These are phyloP conservation scores for Magnaporthiopsis rhizophila DNA, from an alignment of 2,329 filamentous ascomycete species.

Conservation along the genomic window DNA sequence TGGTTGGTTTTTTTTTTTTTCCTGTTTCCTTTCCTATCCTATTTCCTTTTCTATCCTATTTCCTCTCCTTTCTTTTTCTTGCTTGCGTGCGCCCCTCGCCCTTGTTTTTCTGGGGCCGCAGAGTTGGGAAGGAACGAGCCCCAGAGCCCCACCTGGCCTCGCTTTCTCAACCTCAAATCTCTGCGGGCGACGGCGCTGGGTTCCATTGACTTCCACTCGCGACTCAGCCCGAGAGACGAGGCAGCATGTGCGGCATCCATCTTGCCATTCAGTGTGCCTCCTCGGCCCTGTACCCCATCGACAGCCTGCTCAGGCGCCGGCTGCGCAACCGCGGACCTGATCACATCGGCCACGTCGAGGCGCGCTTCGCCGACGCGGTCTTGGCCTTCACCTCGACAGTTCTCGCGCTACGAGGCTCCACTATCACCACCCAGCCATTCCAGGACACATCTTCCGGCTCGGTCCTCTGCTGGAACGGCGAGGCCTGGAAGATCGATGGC, in stretches of 20 bases:
- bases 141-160: too few relatives aligned
- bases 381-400: slow-evolving; percentile 75
- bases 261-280: slow-evolving; percentile 34
- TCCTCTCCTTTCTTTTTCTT: too few relatives aligned
- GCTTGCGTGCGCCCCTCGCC: too few relatives aligned
- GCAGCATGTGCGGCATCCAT: slow-evolving; percentile 56
- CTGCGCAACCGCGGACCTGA: slow-evolving; percentile 54
- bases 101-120: too few relatives aligned
- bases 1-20: too few relatives aligned
- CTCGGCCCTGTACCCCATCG: slow-evolving; percentile 15
- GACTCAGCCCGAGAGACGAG: background rate
- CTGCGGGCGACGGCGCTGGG: too few relatives aligned
- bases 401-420: slow-evolving; percentile 74
- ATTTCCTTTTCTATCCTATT: too few relatives aligned
- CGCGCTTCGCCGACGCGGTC: slow-evolving; percentile 22
- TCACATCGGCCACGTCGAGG: slow-evolving; percentile 38
- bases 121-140: too few relatives aligned
- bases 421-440: slow-evolving; percentile 67
- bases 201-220: background rate
- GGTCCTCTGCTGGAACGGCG: slow-evolving; percentile 92
- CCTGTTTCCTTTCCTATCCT: too few relatives aligned
- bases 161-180: background rate
- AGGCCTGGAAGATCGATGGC: slow-evolving; percentile 72
- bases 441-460: slow-evolving; percentile 47
- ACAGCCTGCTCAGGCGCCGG: slow-evolving; percentile 31